phyloP scores from a whole-genome alignment of 306 rosid genomes.

The Dicorynia guianensis region DNA sequence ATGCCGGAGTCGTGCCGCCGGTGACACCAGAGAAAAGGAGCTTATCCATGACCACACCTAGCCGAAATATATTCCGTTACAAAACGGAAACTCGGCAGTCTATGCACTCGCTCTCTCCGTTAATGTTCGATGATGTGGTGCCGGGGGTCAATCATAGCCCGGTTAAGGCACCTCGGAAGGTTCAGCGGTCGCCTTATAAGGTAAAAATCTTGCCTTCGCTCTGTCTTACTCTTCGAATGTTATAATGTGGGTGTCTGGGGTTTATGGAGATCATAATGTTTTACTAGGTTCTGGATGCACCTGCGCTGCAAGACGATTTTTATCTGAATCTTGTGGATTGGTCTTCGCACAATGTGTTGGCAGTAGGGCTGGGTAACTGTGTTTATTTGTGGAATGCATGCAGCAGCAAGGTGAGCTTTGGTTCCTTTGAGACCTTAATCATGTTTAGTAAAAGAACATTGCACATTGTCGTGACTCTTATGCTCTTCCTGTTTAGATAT shows the following conservation, averaged over 20 bases:
- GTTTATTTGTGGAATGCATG: conserved; percentile 94
- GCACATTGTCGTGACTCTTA: background rate
- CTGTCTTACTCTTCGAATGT: background rate
- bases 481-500: background rate
- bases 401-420: conserved; percentile 74
- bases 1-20: conserved; percentile 60
- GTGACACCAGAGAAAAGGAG: conserved; percentile 66
- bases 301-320: conserved; percentile 91
- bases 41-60: conserved; percentile 51
- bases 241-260: conserved; percentile 1
- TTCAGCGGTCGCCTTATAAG: conserved; percentile 80
- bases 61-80: conserved; percentile 77
- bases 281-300: conserved; percentile 84
- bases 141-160: conserved; percentile 62
- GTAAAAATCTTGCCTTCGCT: conserved; percentile 35
- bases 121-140: conserved; percentile 51
- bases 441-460: background rate
- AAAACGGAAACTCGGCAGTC: conserved; percentile 79
- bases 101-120: conserved; percentile 76
- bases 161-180: conserved; percentile 76
- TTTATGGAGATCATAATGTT: conserved; percentile 3
- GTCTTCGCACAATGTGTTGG: conserved; percentile 83
- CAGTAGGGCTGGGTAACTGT: conserved; percentile 84
- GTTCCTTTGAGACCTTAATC: background rate
- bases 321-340: conserved; percentile 91